phyloP scores from a whole-genome alignment of 768 basidiomycete genomes.

The Suillus subalutaceus region DNA sequence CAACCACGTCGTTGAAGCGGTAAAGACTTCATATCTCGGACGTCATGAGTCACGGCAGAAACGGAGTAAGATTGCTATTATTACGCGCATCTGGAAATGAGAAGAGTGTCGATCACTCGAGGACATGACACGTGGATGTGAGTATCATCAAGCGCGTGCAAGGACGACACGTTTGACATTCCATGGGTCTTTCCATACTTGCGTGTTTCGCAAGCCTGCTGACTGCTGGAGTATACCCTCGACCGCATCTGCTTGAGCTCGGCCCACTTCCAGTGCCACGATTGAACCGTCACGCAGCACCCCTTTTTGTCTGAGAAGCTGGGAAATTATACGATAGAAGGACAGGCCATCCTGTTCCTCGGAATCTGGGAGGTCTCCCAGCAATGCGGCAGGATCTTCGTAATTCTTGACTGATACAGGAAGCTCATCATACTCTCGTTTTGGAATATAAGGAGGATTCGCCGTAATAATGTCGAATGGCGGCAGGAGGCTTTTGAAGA shows the following conservation, averaged over 20 bases:
- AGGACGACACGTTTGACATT: slow-evolving; percentile 73
- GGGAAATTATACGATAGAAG: slow-evolving; percentile 75
- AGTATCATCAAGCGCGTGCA: slow-evolving; percentile 42
- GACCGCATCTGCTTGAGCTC: slow-evolving; percentile 69
- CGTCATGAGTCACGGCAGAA: not conserved
- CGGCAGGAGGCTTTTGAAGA: slow-evolving; percentile 33
- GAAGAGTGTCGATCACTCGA: slow-evolving; percentile 1
- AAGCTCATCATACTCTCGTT: slow-evolving; percentile 61
- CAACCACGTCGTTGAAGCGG: not conserved
- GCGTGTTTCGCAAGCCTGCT: slow-evolving; percentile 49
- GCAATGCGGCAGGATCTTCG: slow-evolving; percentile 82
- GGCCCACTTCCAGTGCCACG: slow-evolving; percentile 81
- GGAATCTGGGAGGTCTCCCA: slow-evolving; percentile 63
- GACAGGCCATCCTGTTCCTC: slow-evolving; percentile 52
- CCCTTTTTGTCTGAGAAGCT: slow-evolving; percentile 52
- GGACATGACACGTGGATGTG: slow-evolving; percentile 4
- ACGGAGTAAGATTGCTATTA: slow-evolving; percentile 4
- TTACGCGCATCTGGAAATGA: slow-evolving; percentile 6
- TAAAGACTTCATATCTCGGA: not conserved
- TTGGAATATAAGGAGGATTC: slow-evolving; percentile 88
- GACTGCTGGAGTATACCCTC: slow-evolving; percentile 53
- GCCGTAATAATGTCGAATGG: slow-evolving; percentile 81
- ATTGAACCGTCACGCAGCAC: slow-evolving; percentile 55
- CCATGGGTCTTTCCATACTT: slow-evolving; percentile 85
- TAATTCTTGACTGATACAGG: slow-evolving; percentile 70